Base-by-base conservation (phyloP, 2,329 filamentous ascomycete genomes). In the Penicillium sp. region DNA sequence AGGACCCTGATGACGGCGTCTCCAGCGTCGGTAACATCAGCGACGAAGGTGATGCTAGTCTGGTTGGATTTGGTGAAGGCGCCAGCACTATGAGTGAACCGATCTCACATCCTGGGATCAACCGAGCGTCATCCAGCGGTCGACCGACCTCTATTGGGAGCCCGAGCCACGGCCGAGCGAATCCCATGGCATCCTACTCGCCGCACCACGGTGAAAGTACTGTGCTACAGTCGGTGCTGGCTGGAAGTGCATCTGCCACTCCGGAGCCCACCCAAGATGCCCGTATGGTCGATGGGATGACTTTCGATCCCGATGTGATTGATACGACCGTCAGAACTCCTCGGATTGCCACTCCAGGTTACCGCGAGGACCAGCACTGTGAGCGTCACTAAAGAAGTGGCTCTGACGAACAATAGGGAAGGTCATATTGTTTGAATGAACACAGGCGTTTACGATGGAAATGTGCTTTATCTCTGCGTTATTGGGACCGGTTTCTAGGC, bases 51-150 rank as follows among this genome's bases (percentile, higher is more conserved):
- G 89, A 88, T 56, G 91, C 90, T 2, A 94, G 90, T 65, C 83
- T 97, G 6, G 94, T 97, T 9, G 94, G 91, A 0, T 97, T 97
- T 69, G 94, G 94, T 54, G 93, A 97, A 76, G 94, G 93, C 38
- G 93, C 94, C 9, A 92, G 90, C 75, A 92, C 92, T 5, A 89
- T 93, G 61, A 92, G 89, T 63, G 92, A 92, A 0, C 91, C 91
- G 45, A 90, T 82, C 31, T 91, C 73, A 85, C 91, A 78, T 81
- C 86, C 75, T 75, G 84, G 52, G 76, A 81, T 76, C 26, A 76
- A 74, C 50, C 71, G 77, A 9, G 67, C 71, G 55, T 75, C 75
- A 2, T 76, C 76, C 7, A 73, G 70, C 53, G 73, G 75, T 13
- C 67, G 69, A 31, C 55, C 76, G 77, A 66, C 82, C 81, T 67